phyloP scores from a whole-genome alignment of 1,284 basidiomycete species.

The Fistulina hepatica region DNA sequence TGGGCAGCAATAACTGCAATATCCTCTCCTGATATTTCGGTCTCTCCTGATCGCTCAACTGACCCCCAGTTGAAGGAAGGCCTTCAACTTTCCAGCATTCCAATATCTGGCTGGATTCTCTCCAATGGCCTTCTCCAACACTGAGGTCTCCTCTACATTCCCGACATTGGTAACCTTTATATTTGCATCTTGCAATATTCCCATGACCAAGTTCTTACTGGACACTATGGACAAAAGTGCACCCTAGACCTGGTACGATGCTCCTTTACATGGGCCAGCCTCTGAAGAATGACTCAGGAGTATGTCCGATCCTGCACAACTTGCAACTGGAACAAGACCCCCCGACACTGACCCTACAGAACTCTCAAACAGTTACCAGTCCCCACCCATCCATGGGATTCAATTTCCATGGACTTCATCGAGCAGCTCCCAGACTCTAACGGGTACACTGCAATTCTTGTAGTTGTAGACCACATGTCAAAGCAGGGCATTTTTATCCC shows the following conservation, averaged over 20 bases:
- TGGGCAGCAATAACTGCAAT: neutral
- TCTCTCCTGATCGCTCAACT: too few relatives aligned
- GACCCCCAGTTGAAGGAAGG: too few relatives aligned
- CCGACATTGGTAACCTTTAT: too few relatives aligned
- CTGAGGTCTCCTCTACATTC: conserved; percentile 15
- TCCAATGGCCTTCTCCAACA: conserved; percentile 9
- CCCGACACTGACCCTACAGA: conserved; percentile 16
- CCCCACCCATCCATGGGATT: conserved; percentile 22
- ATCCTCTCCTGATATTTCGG: too few relatives aligned
- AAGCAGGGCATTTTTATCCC: conserved; percentile 26
- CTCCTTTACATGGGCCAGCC: conserved; percentile 18
- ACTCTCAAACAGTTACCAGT: conserved; percentile 17
- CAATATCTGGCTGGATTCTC: conserved; percentile 1
- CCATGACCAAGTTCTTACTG: conserved; percentile 12
- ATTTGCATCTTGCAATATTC: too few relatives aligned
- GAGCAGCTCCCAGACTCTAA: conserved; percentile 23
- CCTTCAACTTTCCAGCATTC: neutral
- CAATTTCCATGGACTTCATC: conserved; percentile 30
- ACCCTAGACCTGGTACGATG: conserved; percentile 4
- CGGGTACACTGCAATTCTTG: conserved; percentile 25
- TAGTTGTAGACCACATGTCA: conserved; percentile 26
- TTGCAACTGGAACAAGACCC: conserved; percentile 19
- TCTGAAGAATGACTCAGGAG: conserved; percentile 11
- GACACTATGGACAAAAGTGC: conserved; percentile 11
- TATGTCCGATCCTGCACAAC: conserved; percentile 18